phyloP scores from a whole-genome alignment of 129 eudicot species.

The Pseudognaphalium luteoalbum region DNA sequence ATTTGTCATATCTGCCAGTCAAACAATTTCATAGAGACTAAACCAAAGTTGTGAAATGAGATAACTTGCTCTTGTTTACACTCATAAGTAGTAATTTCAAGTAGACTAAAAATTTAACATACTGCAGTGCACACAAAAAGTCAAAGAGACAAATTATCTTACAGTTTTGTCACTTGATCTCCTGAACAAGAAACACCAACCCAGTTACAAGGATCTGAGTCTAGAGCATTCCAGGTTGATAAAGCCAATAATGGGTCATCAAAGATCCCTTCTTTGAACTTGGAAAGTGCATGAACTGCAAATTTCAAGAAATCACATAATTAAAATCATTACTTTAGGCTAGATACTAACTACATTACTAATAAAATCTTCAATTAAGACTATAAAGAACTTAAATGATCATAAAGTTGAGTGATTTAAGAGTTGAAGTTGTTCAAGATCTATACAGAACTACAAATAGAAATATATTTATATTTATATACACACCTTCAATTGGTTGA shows the following conservation, averaged over 20 bases:
- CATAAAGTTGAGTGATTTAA: background rate
- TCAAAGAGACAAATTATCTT: slow-evolving; percentile 30
- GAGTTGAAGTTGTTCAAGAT: slow-evolving; percentile 27
- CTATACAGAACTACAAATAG: slow-evolving; percentile 17
- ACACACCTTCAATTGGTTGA: slow-evolving; percentile 40
- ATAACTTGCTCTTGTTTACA: slow-evolving; percentile 14
- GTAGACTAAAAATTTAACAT: slow-evolving; percentile 7
- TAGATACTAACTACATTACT: slow-evolving; percentile 25
- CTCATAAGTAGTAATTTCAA: slow-evolving; percentile 13
- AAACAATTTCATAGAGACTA: slow-evolving; percentile 15
- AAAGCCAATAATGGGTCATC: slow-evolving; percentile 42
- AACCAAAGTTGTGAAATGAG: slow-evolving; percentile 22
- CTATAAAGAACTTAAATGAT: slow-evolving; percentile 2
- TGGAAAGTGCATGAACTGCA: slow-evolving; percentile 46
- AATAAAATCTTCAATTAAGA: slow-evolving; percentile 11
- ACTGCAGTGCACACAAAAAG: background rate
- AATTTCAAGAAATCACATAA: slow-evolving; percentile 18
- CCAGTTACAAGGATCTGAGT: slow-evolving; percentile 87
- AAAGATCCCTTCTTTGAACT: slow-evolving; percentile 39
- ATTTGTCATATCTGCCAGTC: slow-evolving; percentile 18
- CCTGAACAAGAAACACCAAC: slow-evolving; percentile 48
- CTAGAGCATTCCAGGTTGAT: slow-evolving; percentile 44
- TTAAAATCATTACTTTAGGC: background rate
- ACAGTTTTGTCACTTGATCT: slow-evolving; percentile 39
- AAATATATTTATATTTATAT: background rate